Evolutionary conservation across 1,284 basidiomycete species (phyloP), one percentile per base, ranked within the genome.

Genomic region (Athelia sp.): DNA sequence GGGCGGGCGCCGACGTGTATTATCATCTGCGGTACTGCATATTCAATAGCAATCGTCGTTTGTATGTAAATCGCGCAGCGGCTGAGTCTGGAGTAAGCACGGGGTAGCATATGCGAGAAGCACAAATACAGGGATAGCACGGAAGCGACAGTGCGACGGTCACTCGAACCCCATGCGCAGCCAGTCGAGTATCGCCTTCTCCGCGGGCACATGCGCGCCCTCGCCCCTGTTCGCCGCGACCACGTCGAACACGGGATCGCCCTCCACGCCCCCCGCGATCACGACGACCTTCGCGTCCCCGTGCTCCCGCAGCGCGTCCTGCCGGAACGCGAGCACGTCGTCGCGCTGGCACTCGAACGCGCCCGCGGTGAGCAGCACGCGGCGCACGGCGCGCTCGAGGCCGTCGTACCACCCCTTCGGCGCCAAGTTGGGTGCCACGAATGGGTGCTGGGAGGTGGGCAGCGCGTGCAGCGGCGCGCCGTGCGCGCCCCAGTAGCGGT

Each of bases 231-330:
- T 53, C 18, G 46, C 50, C 14, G 48, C 49, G 2, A 58, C 24
- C 29, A 62, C 62, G 45, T 63, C 60, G n/a, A 58, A 54, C 26
- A 55, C 51, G 1, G 61, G 58, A 46, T 66, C 66, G 48, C 60
- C 56, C 45, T 68, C 65, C 3, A 65, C 56, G 2, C 66, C 66
- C 31, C 54, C 43, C 4, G 57, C 51, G 50, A 64, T 61, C 22
- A 65, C 14, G 19, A 60, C 46, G 17, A 63, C 52, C 26, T 50
- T 35, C 21, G 54, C 48, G 34, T 59, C 43, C 2, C 42, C 17
- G 50, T 60, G 59, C 18, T 54, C 34, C 29, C 22, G 40, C 21
- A 45, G 32, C n/a, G 63, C 35, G 4, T 45, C 47, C 10, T 54
- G 40, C 3, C 52, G 49, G 15, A 65, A 54, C 11, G 50, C 47